These are phyloP conservation scores for Dendrostoma leiphaemia DNA, from an alignment of 2,329 filamentous ascomycete species.

Conservation along the genomic window DNA sequence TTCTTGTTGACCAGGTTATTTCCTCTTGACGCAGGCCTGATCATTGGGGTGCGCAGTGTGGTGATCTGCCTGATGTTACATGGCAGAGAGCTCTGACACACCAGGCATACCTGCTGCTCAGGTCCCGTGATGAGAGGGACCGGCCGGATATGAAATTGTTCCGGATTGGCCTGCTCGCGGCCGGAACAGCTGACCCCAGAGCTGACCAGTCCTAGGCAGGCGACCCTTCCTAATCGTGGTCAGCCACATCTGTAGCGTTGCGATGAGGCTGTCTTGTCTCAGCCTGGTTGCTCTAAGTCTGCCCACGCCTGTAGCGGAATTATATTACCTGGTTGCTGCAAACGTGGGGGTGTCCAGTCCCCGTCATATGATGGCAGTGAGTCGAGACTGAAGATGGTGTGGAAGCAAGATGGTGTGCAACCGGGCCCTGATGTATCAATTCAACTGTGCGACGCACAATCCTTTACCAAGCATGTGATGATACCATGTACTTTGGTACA, in stretches of 20 bases:
- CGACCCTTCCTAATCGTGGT: neutral
- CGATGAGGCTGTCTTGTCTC: slow-evolving; percentile 3
- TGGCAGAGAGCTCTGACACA: neutral
- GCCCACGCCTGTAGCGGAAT: neutral
- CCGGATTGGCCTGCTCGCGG: neutral
- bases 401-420: neutral
- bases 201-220: slow-evolving; percentile 1
- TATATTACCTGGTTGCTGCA: neutral
- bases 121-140: neutral
- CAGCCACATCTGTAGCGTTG: neutral
- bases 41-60: no score
- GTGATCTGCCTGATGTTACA: no score
- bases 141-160: neutral
- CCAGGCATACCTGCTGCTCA: neutral
- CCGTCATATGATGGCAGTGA: neutral
- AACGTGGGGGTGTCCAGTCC: neutral
- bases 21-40: no score
- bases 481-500: no score
- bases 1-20: no score
- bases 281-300: neutral
- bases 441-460: no score
- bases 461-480: no score
- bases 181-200: slow-evolving; percentile 1
- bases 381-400: neutral
- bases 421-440: neutral